Conservation (phyloP, 768 basidiomycete species). For the Amanita thiersii region DNA sequence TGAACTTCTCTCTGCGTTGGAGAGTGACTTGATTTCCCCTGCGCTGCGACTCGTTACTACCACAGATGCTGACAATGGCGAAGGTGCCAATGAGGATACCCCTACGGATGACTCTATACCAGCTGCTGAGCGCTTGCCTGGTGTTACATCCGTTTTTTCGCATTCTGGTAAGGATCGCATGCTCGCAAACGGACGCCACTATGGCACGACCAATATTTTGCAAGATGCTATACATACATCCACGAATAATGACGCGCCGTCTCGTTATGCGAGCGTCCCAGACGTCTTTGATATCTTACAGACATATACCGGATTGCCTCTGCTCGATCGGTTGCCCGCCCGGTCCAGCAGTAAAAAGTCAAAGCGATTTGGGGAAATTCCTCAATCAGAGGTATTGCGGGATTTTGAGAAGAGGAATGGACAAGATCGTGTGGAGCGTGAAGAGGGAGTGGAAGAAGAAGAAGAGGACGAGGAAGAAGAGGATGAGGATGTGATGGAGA, state of each 20-base stretch:
- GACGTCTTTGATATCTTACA: constrained; percentile 78
- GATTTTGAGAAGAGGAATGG: neutral
- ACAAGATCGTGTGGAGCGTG: neutral
- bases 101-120: neutral
- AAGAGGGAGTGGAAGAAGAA: neutral
- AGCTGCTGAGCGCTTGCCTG: neutral
- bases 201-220: too few relatives aligned
- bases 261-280: constrained; percentile 48
- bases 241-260: constrained; percentile 30
- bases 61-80: neutral
- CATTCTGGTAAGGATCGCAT: neutral
- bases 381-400: too few relatives aligned
- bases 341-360: constrained; percentile 21
- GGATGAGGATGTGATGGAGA: constrained; percentile 22
- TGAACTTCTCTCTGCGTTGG: neutral
- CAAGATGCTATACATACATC: neutral
- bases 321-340: constrained; percentile 56
- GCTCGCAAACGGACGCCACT: too few relatives aligned
- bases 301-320: constrained; percentile 69
- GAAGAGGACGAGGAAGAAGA: constrained; percentile 1
- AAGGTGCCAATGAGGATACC: neutral
- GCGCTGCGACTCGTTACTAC: neutral
- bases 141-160: neutral
- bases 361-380: too few relatives aligned
- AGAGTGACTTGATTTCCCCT: neutral